Evolutionary conservation across 176 grass and related monocot species (phyloP), one percentile per base, ranked within the genome.

Genomic region (Zea luxurians): DNA sequence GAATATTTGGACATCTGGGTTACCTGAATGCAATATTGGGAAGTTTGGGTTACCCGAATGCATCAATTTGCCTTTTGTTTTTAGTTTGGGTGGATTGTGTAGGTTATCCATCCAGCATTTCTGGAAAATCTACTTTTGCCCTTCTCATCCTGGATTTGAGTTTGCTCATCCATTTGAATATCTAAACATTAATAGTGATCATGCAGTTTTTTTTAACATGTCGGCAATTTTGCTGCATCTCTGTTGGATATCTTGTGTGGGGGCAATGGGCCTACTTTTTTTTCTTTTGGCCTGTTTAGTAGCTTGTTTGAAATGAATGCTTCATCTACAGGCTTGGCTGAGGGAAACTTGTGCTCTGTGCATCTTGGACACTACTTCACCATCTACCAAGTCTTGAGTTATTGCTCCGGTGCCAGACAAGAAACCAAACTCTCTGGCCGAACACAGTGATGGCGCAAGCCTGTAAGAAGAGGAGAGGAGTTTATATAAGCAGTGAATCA

Each of bases 381-480:
- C 35, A 54, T 54, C 55, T 54, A 55, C 64, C 10, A 46, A 46
- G 41, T 47, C 54, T 82, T 12, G 75, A 77, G 46, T 64, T 79
- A 46, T 40, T 79, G 6, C 16, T 71, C 37, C 12, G 5, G 37
- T 62, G 10, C 48, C 36, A 68, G 83, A 69, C 52, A 64, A 47
- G 64, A 76, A 53, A 58, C 50, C 42, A 68, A 79, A 42, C 16
- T 53, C 27, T 79, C 8, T 53, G 18, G 82, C 70, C 37, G 57
- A 62, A 46, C 57, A 85, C 37, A 72, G 88, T 81, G 81, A 74
- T 68, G 70, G 47, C 68, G 9, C 37, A 75, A 61, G 52, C 82
- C 36, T 69, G 48, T 74, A 93, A 82, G 74, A 93, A 78, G 76
- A 89, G 79, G 67, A 78, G 70, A 44, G 58, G 66, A 37, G 73